Conservation (phyloP, 2,329 filamentous ascomycete species). For the Emericellopsis cladophorae region DNA sequence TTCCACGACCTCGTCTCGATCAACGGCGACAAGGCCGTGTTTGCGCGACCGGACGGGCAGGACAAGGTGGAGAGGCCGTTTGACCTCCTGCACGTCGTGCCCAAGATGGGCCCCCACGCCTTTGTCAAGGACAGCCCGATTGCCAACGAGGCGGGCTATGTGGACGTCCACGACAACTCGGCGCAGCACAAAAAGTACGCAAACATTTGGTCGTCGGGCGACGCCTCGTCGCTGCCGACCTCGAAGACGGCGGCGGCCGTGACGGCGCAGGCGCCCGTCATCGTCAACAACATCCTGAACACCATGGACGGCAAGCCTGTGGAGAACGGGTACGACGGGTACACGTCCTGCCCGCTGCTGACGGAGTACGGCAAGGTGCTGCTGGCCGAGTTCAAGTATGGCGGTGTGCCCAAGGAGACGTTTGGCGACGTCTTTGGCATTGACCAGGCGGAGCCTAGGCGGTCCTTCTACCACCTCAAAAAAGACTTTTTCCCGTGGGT, state of each 20-base stretch:
- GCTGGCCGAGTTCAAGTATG: slow-evolving; percentile 54
- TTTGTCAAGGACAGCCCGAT: slow-evolving; percentile 40
- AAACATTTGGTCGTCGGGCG: slow-evolving; percentile 47
- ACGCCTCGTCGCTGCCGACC: slow-evolving; percentile 45
- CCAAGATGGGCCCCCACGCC: slow-evolving; percentile 44
- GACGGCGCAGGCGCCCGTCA: slow-evolving; percentile 34
- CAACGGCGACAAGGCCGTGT: slow-evolving; percentile 38
- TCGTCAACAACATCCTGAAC: slow-evolving; percentile 33
- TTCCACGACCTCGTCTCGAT: slow-evolving; percentile 41
- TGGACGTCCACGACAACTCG: slow-evolving; percentile 42
- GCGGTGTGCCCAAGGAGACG: slow-evolving; percentile 49
- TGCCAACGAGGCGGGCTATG: slow-evolving; percentile 41
- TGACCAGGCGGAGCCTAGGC: slow-evolving; percentile 42
- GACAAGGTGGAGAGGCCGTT: slow-evolving; percentile 32
- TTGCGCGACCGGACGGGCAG: slow-evolving; percentile 28
- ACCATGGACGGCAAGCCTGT: slow-evolving; percentile 29
- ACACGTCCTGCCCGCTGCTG: slow-evolving; percentile 40
- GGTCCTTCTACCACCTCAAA: slow-evolving; percentile 49
- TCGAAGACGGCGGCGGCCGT: slow-evolving; percentile 43
- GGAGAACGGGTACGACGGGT: slow-evolving; percentile 35
- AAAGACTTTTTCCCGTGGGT: slow-evolving; percentile 59
- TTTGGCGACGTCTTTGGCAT: slow-evolving; percentile 41
- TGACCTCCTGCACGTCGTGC: slow-evolving; percentile 42
- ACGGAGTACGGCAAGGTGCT: slow-evolving; percentile 50
- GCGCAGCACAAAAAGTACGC: slow-evolving; percentile 37